Evolutionary conservation across 306 rosid genomes (phyloP).

Genomic region (Adenanthera pavonina): DNA sequence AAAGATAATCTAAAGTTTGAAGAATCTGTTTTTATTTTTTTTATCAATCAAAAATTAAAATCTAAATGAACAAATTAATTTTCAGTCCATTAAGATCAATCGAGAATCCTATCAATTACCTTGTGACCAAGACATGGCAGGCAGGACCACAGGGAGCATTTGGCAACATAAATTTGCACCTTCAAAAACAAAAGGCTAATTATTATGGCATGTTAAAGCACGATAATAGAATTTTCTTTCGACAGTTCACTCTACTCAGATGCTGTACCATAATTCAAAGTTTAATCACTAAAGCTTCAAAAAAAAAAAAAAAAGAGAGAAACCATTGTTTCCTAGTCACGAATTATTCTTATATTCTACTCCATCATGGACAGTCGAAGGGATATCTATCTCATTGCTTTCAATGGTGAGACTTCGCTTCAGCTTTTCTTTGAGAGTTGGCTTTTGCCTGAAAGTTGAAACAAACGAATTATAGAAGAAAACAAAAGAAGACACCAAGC

Average conservation of each 20-base stretch:
- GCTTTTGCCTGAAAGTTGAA: constrained; percentile 75
- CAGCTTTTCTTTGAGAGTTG: constrained; percentile 71
- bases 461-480: neutral
- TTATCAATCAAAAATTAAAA: neutral
- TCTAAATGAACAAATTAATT: neutral
- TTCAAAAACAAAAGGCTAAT: constrained; percentile 4
- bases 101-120: neutral
- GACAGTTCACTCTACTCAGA: constrained; percentile 45
- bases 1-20: neutral
- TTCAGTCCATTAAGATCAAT: neutral
- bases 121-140: neutral
- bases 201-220: constrained; percentile 40
- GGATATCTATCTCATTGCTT: constrained; percentile 36
- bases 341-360: constrained; percentile 62
- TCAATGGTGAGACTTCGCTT: constrained; percentile 77
- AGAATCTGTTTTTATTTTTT: neutral
- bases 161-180: constrained; percentile 29
- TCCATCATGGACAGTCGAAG: constrained; percentile 35
- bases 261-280: constrained; percentile 39
- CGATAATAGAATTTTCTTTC: constrained; percentile 26
- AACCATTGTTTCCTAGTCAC: constrained; percentile 43
- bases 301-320: constrained; percentile 34
- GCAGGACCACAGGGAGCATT: neutral
- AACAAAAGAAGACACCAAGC: constrained; percentile 4
- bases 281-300: constrained; percentile 38